Evolutionary conservation across 352 stramenopile genomes (phyloP).

Genomic region (Plasmopara halstedii): DNA sequence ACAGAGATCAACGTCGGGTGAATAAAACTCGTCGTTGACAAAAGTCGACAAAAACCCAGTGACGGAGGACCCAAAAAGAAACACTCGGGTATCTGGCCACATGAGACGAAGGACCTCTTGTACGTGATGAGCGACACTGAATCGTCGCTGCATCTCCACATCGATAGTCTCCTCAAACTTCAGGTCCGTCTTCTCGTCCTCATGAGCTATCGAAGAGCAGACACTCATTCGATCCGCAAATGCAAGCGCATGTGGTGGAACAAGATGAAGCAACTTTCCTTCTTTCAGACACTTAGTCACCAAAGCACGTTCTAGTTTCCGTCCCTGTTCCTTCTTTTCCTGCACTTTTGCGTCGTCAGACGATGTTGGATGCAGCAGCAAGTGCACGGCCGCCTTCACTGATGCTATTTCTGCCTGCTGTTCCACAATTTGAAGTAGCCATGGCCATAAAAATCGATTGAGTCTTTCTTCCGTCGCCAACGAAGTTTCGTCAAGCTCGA

Average conservation of each 20-base stretch:
- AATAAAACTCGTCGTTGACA: background rate
- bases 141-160: constrained; percentile 18
- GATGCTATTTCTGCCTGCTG: constrained; percentile 10
- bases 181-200: background rate
- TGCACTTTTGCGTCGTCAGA: constrained; percentile 11
- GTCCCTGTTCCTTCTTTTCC: constrained; percentile 24
- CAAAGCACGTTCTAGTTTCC: constrained; percentile 36
- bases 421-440: constrained; percentile 24
- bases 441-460: constrained; percentile 48
- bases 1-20: constrained; percentile 61
- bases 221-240: constrained; percentile 7
- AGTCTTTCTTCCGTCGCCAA: constrained; percentile 33
- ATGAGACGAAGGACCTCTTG: constrained; percentile 40
- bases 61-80: constrained; percentile 63
- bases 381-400: constrained; percentile 25
- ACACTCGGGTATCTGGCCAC: constrained; percentile 58
- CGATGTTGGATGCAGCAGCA: constrained; percentile 28
- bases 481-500: constrained; percentile 29
- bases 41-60: constrained; percentile 30
- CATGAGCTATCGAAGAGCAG: background rate
- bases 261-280: constrained; percentile 32
- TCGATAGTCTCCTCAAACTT: background rate
- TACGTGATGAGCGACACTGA: constrained; percentile 28
- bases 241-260: constrained; percentile 19
- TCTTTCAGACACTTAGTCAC: constrained; percentile 30